These are phyloP conservation scores for Monosporascus sp. DNA, from an alignment of 2,329 filamentous ascomycete genomes.

Conservation along the genomic window DNA sequence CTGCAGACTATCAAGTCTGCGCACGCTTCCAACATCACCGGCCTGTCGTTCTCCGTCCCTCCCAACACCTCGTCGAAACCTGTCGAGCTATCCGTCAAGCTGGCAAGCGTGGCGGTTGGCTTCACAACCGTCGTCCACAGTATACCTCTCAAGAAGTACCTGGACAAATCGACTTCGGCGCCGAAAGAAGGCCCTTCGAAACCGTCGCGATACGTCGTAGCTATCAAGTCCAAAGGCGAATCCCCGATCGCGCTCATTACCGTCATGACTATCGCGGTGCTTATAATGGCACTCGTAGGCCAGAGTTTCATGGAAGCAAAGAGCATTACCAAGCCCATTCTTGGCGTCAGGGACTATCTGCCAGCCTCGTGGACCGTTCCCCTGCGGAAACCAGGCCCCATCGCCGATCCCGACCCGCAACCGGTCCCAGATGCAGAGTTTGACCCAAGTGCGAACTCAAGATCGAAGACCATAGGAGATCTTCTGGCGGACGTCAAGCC, in stretches of 20 bases:
- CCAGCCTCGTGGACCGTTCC: constrained; percentile 35
- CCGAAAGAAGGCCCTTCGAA: constrained; percentile 36
- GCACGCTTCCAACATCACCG: constrained; percentile 55
- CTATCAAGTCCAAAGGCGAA: constrained; percentile 48
- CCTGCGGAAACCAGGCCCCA: constrained; percentile 17
- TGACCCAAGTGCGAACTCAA: not conserved
- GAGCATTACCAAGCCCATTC: constrained; percentile 49
- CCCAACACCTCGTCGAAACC: constrained; percentile 44
- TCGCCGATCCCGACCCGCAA: constrained; percentile 23
- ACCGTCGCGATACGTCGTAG: constrained; percentile 66
- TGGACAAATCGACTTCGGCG: constrained; percentile 29
- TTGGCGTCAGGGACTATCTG: constrained; percentile 52
- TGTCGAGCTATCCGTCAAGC: constrained; percentile 60
- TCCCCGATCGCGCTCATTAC: constrained; percentile 48
- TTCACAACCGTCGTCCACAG: constrained; percentile 77
- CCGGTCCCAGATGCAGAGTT: not conserved
- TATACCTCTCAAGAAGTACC: constrained; percentile 57
- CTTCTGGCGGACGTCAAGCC: constrained; percentile 30
- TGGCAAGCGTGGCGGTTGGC: constrained; percentile 76
- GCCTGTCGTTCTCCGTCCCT: constrained; percentile 50
- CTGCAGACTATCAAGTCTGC: constrained; percentile 49
- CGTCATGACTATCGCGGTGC: constrained; percentile 50
- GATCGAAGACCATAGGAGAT: constrained; percentile 22
- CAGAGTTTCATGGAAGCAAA: constrained; percentile 61
- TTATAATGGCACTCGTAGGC: constrained; percentile 57